These are phyloP conservation scores for Backusella luteola DNA, from an alignment of 192 early-diverging fungal genomes.

Conservation along the genomic window DNA sequence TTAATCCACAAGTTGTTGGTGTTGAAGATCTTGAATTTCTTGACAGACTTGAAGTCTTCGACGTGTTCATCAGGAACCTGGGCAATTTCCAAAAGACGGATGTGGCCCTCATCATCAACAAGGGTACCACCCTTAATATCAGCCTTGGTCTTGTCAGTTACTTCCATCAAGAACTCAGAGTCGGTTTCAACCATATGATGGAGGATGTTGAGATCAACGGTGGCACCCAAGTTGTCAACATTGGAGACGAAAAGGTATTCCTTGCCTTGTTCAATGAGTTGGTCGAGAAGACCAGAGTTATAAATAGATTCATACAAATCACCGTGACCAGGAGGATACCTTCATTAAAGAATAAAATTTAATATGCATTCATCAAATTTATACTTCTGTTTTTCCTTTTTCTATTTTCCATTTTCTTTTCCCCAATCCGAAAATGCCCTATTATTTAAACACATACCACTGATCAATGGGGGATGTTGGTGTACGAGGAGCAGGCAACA, in stretches of 20 bases:
- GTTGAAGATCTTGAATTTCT: slow-evolving; percentile 99
- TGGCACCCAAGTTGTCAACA: slow-evolving; percentile 98
- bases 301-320: slow-evolving; percentile 94
- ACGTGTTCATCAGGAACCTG: slow-evolving; percentile 97
- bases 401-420: not conserved
- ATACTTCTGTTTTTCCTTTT: not conserved
- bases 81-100: slow-evolving; percentile 95
- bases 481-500: slow-evolving; percentile 76
- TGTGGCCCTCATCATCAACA: slow-evolving; percentile 93
- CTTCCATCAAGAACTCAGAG: slow-evolving; percentile 98
- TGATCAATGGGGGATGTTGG: slow-evolving; percentile 64
- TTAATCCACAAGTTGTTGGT: slow-evolving; percentile 92
- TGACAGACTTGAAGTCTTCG: slow-evolving; percentile 98
- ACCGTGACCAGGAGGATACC: slow-evolving; percentile 99
- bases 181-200: slow-evolving; percentile 86
- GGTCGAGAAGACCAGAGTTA: slow-evolving; percentile 91
- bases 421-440: slow-evolving; percentile 16
- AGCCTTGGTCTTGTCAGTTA: slow-evolving; percentile 98
- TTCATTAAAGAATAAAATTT: slow-evolving; percentile 22
- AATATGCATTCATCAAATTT: not conserved
- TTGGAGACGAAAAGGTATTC: slow-evolving; percentile 99
- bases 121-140: slow-evolving; percentile 99
- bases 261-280: slow-evolving; percentile 92
- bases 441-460: slow-evolving; percentile 42
- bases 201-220: slow-evolving; percentile 90